Evolutionary conservation across 805 yeast genomes (phyloP), one percentile per base, ranked within the genome.

Genomic region (Metschnikowia lunata): DNA sequence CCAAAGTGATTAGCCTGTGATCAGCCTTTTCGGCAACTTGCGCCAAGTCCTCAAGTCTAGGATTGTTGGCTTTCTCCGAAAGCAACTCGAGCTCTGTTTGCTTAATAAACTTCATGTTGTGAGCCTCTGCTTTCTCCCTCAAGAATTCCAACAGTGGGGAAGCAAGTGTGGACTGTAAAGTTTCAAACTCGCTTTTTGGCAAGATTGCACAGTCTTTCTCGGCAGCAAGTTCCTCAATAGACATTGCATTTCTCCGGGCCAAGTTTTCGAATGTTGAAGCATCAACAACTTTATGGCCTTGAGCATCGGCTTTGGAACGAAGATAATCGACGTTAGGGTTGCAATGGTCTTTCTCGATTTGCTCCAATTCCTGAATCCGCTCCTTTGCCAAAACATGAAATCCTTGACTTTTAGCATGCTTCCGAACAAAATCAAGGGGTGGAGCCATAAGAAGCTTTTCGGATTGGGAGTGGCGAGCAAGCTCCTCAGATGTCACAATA

Each of bases 361-460:
- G 12, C 12, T 40, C 45, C 35, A 48, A 40, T 4, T 39, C 38
- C 9, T 26, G 13, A 6, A 33, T 32, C 28, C 44, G 37, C 10
- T 40, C 43, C 7, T 37, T 34, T 6, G 58, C 45, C 6, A 62
- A 34, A 7, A 61, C 49, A 14, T 54, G 54, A 14, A 59, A 48
- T 6, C 67, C 66, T 42, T 52, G 59, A 8, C 38, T 43, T 8
- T 43, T 29, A 5, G 74, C 64, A 34, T 49, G 51, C 29, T 59
- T 42, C 8, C 46, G 49, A 7, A 59, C 49, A 36, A 51, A 53
- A n/a, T 59, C 65, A 4, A 15, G 36, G 35, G 27, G 49, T 6
- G 65, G 63, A 10, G 37, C 33, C 3, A 30, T 33, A 4, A 23
- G 35, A 3, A 43, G 38, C 13, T 39, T n/a, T 35, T 42, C 37